These are phyloP conservation scores for Pyrus betulifolia DNA, from an alignment of 306 rosid species.

Conservation along the genomic window DNA sequence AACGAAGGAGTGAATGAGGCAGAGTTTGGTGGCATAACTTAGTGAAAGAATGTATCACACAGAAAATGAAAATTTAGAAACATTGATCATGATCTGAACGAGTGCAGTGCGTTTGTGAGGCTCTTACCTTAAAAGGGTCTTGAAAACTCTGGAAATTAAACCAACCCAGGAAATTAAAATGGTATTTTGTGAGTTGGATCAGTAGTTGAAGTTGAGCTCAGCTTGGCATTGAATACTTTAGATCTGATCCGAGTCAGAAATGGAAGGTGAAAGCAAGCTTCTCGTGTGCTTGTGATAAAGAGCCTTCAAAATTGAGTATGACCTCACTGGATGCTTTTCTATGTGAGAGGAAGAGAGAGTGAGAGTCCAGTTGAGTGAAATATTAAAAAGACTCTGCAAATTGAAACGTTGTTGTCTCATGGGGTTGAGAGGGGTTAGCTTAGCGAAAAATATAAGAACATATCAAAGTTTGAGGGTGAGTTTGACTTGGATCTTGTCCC, in stretches of 20 bases:
- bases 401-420: slow-evolving; percentile 33
- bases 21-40: not conserved
- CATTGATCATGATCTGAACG: not conserved
- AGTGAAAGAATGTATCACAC: not conserved
- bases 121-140: slow-evolving; percentile 20
- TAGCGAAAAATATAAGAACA: not conserved
- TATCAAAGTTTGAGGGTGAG: slow-evolving; percentile 6
- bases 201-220: not conserved
- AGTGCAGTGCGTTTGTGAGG: not conserved
- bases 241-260: slow-evolving; percentile 38
- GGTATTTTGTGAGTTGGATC: not conserved
- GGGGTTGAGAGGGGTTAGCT: not conserved
- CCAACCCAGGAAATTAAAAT: not conserved
- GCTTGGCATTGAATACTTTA: not conserved
- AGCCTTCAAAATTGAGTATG: slow-evolving; percentile 37
- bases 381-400: slow-evolving; percentile 9
- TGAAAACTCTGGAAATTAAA: slow-evolving; percentile 12
- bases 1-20: not conserved
- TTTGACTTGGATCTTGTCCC: slow-evolving; percentile 16
- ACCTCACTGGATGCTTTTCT: slow-evolving; percentile 43
- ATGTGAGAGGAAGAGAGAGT: slow-evolving; percentile 14
- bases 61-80: too few relatives aligned
- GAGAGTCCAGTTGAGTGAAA: not conserved
- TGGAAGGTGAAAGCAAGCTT: slow-evolving; percentile 27
- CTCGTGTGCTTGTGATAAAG: slow-evolving; percentile 34